Conservation (phyloP, 306 rosid genomes). For the Trifolium fragiferum region DNA sequence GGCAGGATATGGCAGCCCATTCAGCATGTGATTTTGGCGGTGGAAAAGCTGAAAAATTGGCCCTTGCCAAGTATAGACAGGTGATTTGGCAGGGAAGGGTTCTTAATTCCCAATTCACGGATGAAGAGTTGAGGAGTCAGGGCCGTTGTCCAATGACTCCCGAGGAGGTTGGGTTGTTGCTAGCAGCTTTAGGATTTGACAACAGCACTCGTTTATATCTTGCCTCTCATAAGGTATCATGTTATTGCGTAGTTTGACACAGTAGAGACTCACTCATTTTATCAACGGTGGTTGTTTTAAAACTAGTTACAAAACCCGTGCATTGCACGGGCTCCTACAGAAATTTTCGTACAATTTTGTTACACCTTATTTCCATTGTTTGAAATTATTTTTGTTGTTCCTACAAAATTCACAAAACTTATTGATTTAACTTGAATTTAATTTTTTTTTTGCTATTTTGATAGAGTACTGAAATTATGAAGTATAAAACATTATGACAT, state of each 20-base stretch:
- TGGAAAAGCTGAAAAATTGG: slow-evolving; percentile 87
- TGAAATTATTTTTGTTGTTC: too few relatives aligned
- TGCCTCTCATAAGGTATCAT: slow-evolving; percentile 94
- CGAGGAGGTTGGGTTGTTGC: slow-evolving; percentile 90
- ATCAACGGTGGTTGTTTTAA: slow-evolving; percentile 13
- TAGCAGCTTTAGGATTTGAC: slow-evolving; percentile 93
- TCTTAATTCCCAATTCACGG: slow-evolving; percentile 94
- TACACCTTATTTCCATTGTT: too few relatives aligned
- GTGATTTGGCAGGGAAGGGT: slow-evolving; percentile 98
- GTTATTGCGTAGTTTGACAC: slow-evolving; percentile 31
- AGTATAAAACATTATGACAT: too few relatives aligned
- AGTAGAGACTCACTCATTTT: slow-evolving; percentile 10
- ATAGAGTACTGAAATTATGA: too few relatives aligned
- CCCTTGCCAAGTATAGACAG: slow-evolving; percentile 93
- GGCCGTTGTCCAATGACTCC: slow-evolving; percentile 99
- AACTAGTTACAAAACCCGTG: too few relatives aligned
- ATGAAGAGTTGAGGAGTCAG: slow-evolving; percentile 90
- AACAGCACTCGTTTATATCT: slow-evolving; percentile 90
- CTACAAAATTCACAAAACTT: too few relatives aligned
- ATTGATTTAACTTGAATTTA: too few relatives aligned
- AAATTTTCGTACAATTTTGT: too few relatives aligned
- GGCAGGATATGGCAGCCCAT: slow-evolving; percentile 99
- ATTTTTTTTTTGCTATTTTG: too few relatives aligned
- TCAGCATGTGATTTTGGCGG: slow-evolving; percentile 99
- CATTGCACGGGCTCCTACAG: too few relatives aligned